Evolutionary conservation across 2,329 filamentous ascomycete species (phyloP).

Genomic region (Endocalyx cinctus): DNA sequence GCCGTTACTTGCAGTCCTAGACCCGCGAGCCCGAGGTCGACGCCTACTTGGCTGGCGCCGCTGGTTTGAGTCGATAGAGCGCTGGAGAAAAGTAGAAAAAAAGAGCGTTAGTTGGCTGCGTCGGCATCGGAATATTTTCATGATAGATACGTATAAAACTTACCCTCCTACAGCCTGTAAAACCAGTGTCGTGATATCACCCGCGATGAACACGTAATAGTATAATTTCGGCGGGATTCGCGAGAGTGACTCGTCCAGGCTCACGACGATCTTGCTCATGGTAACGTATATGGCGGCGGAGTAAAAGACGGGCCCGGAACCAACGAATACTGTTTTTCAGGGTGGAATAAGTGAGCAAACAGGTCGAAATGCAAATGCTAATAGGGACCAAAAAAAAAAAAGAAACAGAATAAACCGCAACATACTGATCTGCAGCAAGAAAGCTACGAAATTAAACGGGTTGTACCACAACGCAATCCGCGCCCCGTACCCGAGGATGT

Average conservation of each 20-base stretch:
- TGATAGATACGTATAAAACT: constrained; percentile 2
- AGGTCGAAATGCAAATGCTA: neutral
- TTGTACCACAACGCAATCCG: constrained; percentile 53
- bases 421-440: constrained; percentile 61
- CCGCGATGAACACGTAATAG: constrained; percentile 30
- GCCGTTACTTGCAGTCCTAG: constrained; percentile 55
- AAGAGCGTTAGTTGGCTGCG: too few species aligned
- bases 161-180: constrained; percentile 39
- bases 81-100: too few species aligned
- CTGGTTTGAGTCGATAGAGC: constrained; percentile 37
- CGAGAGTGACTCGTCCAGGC: constrained; percentile 19
- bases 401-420: constrained; percentile 2
- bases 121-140: too few species aligned
- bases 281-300: constrained; percentile 64
- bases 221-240: constrained; percentile 22
- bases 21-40: constrained; percentile 47
- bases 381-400: neutral
- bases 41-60: constrained; percentile 42
- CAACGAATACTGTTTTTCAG: constrained; percentile 46
- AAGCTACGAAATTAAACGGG: constrained; percentile 54
- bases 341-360: neutral
- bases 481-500: constrained; percentile 60
- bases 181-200: constrained; percentile 38
- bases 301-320: constrained; percentile 51
- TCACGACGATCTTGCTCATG: constrained; percentile 29